Conservation (phyloP, 495 filamentous ascomycete species). For the Penicillium cinerascens region DNA sequence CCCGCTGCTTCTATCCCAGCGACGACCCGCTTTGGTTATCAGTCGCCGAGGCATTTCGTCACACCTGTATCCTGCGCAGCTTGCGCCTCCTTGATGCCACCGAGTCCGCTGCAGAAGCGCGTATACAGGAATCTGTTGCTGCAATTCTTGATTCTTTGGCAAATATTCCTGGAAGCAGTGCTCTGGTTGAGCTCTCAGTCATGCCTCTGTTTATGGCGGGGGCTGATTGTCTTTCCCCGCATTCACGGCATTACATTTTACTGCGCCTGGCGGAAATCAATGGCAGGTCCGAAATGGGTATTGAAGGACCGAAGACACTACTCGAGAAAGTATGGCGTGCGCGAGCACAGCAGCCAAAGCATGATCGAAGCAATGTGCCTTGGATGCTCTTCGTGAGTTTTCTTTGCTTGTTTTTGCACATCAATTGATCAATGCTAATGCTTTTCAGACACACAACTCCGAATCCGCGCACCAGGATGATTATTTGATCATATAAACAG, state of each 20-base stretch:
- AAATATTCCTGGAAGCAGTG: slow-evolving; percentile 24
- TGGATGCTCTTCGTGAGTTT: slow-evolving; percentile 40
- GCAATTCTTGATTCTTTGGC: slow-evolving; percentile 32
- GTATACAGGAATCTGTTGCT: slow-evolving; percentile 31
- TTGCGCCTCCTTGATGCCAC: slow-evolving; percentile 28
- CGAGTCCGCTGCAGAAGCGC: slow-evolving; percentile 19
- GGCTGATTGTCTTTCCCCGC: slow-evolving; percentile 28
- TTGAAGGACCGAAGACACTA: slow-evolving; percentile 21
- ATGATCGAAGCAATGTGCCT: slow-evolving; percentile 29
- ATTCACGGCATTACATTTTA: slow-evolving; percentile 35
- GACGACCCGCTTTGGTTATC: slow-evolving; percentile 28
- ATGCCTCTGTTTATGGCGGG: slow-evolving; percentile 40
- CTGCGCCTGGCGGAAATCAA: slow-evolving; percentile 28
- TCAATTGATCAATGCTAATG: neutral
- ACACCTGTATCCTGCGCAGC: slow-evolving; percentile 35
- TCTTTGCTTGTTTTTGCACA: neutral
- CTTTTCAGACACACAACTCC: slow-evolving; percentile 15
- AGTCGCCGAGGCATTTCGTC: slow-evolving; percentile 32
- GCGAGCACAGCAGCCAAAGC: slow-evolving; percentile 20
- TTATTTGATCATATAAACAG: slow-evolving; percentile 23
- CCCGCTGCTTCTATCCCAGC: slow-evolving; percentile 24
- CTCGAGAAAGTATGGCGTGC: slow-evolving; percentile 35
- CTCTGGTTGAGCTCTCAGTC: slow-evolving; percentile 30
- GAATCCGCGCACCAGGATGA: slow-evolving; percentile 19
- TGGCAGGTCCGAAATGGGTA: slow-evolving; percentile 30